Base-by-base conservation (phyloP, 805 yeast species). In the Tetrapisispora namnaoensis region DNA sequence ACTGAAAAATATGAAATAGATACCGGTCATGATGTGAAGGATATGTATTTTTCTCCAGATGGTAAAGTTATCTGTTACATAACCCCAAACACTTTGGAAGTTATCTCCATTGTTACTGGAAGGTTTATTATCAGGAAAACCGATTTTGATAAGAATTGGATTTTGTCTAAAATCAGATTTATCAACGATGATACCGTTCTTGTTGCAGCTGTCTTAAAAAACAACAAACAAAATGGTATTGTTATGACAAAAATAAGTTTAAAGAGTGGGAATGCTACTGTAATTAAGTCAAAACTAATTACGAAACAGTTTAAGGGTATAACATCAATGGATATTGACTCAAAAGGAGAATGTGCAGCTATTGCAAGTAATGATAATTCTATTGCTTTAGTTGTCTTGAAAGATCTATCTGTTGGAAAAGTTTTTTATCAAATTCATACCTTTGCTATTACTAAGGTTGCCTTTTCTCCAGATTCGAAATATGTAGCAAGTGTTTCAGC, bases 401-500 rank as follows among this genome's bases (percentile, higher is more conserved):
- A 72, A 2, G 78, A 74, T 52, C 75, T 89, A 51, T 71, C 74
- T 40, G 63, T 74, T 13, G 56, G 79, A 24, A 78, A 75, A 49
- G 67, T 72, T 7, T 69, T 79, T 48, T 74, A 75, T 40, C 77
- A 83, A 51, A 80, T 85, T 48, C 96, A 89, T 62, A 70, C 75
- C 9, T 86, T 86, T 63, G 88, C 95, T 24, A 80, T 88, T 46
- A 88, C 96, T 0, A 74, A 77, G 41, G 78, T 86, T 10, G 70
- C 78, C 2, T 81, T 87, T 51, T 81, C 88, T 4, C 82, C 85
- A 14, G 73, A 79, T 60, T 88, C 90, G 8, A 67, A 76, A 45
- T 73, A 73, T 48, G 66, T 87, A 44, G 91, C 87, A 2, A 76
- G 87, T 21, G 82, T 80, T 0, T 82, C 91, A 34, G 95, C 90